phyloP scores from a whole-genome alignment of 2,329 filamentous ascomycete species.

The Zasmidium citrigriseum region DNA sequence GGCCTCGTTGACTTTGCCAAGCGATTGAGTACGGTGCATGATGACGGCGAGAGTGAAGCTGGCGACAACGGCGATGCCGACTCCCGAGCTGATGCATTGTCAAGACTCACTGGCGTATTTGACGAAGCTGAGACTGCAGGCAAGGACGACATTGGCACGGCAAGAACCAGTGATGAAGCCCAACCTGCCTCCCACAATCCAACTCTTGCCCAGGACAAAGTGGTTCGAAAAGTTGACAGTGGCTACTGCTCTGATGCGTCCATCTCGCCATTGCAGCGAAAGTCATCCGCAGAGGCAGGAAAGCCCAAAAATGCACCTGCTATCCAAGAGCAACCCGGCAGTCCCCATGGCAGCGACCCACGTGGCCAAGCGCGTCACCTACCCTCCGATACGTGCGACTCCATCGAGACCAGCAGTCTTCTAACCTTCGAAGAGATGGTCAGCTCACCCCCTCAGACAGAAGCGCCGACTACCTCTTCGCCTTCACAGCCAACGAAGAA shows the following conservation, averaged over 20 bases:
- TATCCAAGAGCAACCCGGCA: background rate
- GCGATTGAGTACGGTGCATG: constrained; percentile 31
- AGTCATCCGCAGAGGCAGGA: background rate
- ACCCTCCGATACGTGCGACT: background rate
- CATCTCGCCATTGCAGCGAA: constrained; percentile 4
- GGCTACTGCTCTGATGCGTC: constrained; percentile 37
- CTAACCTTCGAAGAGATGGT: constrained; percentile 26
- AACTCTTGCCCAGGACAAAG: constrained; percentile 3
- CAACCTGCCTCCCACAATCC: background rate
- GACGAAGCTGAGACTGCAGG: background rate
- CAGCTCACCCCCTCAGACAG: constrained; percentile 7
- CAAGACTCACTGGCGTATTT: constrained; percentile 24
- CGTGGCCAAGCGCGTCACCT: background rate
- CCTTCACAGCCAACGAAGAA: constrained; percentile 12
- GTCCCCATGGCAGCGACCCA: background rate
- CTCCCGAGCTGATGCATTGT: constrained; percentile 29
- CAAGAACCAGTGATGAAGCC: constrained; percentile 7
- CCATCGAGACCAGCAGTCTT: constrained; percentile 15
- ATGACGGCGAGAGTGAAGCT: constrained; percentile 20
- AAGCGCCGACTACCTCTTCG: background rate
- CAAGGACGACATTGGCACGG: background rate
- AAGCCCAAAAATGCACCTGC: background rate
- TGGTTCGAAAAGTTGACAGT: constrained; percentile 31
- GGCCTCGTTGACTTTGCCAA: constrained; percentile 23
- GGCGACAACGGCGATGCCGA: constrained; percentile 6